Conservation (phyloP, 805 yeast species). For the Danielozyma ontarioensis region DNA sequence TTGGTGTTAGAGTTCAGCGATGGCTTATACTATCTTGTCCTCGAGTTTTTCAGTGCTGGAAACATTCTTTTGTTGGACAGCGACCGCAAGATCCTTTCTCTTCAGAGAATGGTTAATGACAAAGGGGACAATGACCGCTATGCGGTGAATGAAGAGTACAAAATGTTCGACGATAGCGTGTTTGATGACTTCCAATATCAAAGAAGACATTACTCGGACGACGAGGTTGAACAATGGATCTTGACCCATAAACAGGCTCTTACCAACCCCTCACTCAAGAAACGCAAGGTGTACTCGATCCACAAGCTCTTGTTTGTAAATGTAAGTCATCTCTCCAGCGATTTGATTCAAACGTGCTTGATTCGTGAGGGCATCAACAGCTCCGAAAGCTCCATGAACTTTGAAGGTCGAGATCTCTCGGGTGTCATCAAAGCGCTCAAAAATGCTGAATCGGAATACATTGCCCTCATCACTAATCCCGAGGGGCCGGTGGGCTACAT, state of each 20-base stretch:
- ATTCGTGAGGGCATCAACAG: slow-evolving; percentile 43
- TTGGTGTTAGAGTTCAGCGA: slow-evolving; percentile 81
- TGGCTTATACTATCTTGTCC: slow-evolving; percentile 68
- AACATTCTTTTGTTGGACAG: slow-evolving; percentile 76
- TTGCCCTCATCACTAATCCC: slow-evolving; percentile 25
- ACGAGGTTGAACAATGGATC: slow-evolving; percentile 37
- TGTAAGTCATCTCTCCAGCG: slow-evolving; percentile 73
- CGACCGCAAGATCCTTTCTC: slow-evolving; percentile 57
- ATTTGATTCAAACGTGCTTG: slow-evolving; percentile 61
- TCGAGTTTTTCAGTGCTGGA: slow-evolving; percentile 95
- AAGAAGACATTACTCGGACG: slow-evolving; percentile 18
- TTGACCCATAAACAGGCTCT: slow-evolving; percentile 24
- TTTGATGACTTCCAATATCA: slow-evolving; percentile 24
- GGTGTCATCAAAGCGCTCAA: slow-evolving; percentile 38
- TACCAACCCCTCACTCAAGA: slow-evolving; percentile 12
- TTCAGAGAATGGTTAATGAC: slow-evolving; percentile 77
- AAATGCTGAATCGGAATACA: slow-evolving; percentile 42
- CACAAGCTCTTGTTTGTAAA: slow-evolving; percentile 66
- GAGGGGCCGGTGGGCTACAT: slow-evolving; percentile 53
- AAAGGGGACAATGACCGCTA: slow-evolving; percentile 58
- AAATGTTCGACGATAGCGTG: slow-evolving; percentile 50
- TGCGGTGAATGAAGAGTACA: slow-evolving; percentile 72
- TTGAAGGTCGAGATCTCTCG: slow-evolving; percentile 23
- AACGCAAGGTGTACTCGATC: slow-evolving; percentile 50
- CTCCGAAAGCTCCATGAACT: slow-evolving; percentile 28